Base-by-base conservation (phyloP, 1,284 basidiomycete species). In the Amylostereum chailletii region DNA sequence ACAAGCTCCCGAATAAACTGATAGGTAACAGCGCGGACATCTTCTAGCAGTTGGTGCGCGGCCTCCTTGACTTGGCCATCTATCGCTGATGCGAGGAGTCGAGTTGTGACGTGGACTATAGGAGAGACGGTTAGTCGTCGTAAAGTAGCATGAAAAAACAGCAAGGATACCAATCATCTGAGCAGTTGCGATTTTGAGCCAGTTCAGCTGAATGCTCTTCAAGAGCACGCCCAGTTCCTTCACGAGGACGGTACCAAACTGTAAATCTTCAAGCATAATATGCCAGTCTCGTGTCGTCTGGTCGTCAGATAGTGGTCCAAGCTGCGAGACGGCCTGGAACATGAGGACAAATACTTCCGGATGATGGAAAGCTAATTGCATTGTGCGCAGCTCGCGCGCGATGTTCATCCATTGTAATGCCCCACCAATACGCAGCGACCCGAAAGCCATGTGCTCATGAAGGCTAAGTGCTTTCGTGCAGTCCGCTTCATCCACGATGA, bases 351-450 rank as follows among this genome's bases (percentile, higher is more conserved):
- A 62, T 0, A 77, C 72, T 29, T 68, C 71, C 3, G 64, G 59
- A 2, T 58, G 53, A 29, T 60, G 55, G 45, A 76, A 70, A 0
- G 60, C 66, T 34, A 79, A 54, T 1, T 53, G 53, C 33, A 63
- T 60, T 9, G 64, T 62, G 7, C 61, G 59, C 10, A 77, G 52
- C 51, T 72, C 74, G 27, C 69, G 62, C 4, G 66, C 56, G 10
- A 78, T 69, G 50, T 77, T 79, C 39, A 71, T 54, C 76, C 75
- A 78, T 43, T 78, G 76, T 0, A 77, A 53, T 1, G 55, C 57
- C 4, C 60, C 52, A 2, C 76, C 75, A 34, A 70, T 64, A 3
- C 75, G 71, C 32, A 78, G 51, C 34, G 61, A 59, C 0, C 68
- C 68, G 50, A 73, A 77, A 0, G 70, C 62, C 5, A 68, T 57